Evolutionary conservation across 1,284 basidiomycete genomes (phyloP), one percentile per base, ranked within the genome.

Genomic region (Schizopora paradoxa): DNA sequence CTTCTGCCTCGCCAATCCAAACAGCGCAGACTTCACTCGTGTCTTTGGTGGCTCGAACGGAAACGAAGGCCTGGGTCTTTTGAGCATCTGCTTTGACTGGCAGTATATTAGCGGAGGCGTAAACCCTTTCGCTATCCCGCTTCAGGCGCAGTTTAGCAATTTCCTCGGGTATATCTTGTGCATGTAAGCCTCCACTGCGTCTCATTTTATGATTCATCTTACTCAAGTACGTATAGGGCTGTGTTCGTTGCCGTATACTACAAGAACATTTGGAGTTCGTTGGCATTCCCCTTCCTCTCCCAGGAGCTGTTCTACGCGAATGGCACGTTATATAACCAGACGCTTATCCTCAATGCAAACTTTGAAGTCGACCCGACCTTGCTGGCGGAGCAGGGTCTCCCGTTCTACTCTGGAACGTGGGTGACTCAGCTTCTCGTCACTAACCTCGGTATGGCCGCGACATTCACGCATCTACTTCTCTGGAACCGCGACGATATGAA

Each of bases 11-110:
- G 79, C 76, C 6, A 67, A 72, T 48, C 77, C 68, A 41, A 61
- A 64, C 16, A 73, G 61, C 18, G 51, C 65, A 0, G 60, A 70
- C 19, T 71, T 81, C 56, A 73, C 77, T 1, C 70, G 71, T 25
- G 58, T 83, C 2, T 81, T 83, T 43, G 79, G 79, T 34, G 77
- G 79, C 19, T 74, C 68, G 3, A 74, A 75, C 52, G 77, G 77
- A 51, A 79, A 82, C 49, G 73, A 81, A 57, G 75, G 74, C 13
- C 66, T 77, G 19, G 74, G 72, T 6, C 49, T 77, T 25, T 56
- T 76, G 19, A 67, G 72, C 5, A 56, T 79, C 49, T 75, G 69
- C 52, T 69, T 82, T 35, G 78, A 82, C 57, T 82, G 79, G 77
- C 70, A 31, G 51, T 58, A 44, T 22, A 41, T 47, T 26, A 45